These are phyloP conservation scores for Colletotrichum sp. DNA, from an alignment of 2,329 filamentous ascomycete species.

Conservation along the genomic window DNA sequence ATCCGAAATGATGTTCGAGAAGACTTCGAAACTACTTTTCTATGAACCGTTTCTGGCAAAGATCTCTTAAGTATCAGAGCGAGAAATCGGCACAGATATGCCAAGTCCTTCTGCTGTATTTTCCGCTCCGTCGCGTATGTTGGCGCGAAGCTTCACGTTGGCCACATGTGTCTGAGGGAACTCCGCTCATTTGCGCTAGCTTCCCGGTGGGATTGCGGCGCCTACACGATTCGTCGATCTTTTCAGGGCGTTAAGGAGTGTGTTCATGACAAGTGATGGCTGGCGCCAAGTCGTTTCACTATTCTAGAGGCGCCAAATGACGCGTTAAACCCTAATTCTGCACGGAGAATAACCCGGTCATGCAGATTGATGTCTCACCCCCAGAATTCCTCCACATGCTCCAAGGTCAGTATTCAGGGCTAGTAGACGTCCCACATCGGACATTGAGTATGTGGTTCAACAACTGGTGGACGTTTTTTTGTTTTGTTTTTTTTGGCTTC, in stretches of 20 bases:
- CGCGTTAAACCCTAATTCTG: not conserved
- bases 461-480: too few species aligned
- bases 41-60: not conserved
- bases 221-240: not conserved
- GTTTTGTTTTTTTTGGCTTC: not conserved
- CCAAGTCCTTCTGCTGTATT: not conserved
- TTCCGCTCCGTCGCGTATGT: not conserved
- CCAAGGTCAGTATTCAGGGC: not conserved
- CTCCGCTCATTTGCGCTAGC: not conserved
- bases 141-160: not conserved
- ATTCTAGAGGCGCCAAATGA: not conserved
- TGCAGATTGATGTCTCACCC: not conserved
- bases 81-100: not conserved
- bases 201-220: not conserved
- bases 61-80: not conserved
- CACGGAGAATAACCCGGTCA: not conserved
- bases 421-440: not conserved
- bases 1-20: not conserved
- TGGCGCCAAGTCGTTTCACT: not conserved
- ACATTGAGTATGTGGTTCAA: not conserved
- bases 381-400: not conserved
- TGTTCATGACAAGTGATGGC: not conserved
- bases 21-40: not conserved
- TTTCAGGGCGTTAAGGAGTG: not conserved
- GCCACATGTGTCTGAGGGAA: not conserved